Conservation (phyloP, 306 rosid genomes). For the Sindora glabra region DNA sequence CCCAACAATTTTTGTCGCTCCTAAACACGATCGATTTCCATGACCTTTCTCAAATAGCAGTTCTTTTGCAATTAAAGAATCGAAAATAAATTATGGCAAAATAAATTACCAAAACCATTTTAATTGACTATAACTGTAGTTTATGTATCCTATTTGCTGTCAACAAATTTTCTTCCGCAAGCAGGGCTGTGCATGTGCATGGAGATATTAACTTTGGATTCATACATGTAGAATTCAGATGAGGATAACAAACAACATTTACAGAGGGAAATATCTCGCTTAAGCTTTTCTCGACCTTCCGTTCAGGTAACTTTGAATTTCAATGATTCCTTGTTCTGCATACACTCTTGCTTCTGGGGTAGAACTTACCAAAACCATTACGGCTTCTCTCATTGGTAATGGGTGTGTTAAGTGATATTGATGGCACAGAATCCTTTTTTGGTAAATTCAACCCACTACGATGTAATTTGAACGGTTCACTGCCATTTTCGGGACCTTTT, state of each 20-base stretch:
- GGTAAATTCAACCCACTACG: constrained; percentile 11
- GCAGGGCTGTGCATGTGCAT: constrained; percentile 15
- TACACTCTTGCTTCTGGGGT: constrained; percentile 31
- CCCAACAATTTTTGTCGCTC: background rate
- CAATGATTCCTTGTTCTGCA: constrained; percentile 20
- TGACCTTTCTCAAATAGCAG: background rate
- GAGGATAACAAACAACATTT: constrained; percentile 21
- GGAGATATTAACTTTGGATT: constrained; percentile 21
- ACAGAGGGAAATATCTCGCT: constrained; percentile 21
- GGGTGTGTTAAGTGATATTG: constrained; percentile 21
- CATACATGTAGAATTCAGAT: constrained; percentile 14
- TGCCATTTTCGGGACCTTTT: constrained; percentile 9
- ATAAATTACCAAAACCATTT: background rate
- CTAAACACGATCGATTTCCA: background rate
- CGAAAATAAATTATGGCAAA: background rate
- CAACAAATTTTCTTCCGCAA: constrained; percentile 9
- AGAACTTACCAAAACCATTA: constrained; percentile 25
- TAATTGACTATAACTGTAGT: background rate
- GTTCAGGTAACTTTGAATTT: constrained; percentile 4
- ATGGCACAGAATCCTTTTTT: constrained; percentile 12
- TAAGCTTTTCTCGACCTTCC: constrained; percentile 5
- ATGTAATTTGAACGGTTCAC: constrained; percentile 17
- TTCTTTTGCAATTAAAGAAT: background rate
- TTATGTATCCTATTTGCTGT: constrained; percentile 16
- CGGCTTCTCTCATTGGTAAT: constrained; percentile 23